A percentile compares a stretch with the other conserved stretches of the same genome.
These are phyloP conservation scores for Gloeopeniophorella convolvens DNA, from an alignment of 768 basidiomycete genomes.

Conservation along the genomic window DNA sequence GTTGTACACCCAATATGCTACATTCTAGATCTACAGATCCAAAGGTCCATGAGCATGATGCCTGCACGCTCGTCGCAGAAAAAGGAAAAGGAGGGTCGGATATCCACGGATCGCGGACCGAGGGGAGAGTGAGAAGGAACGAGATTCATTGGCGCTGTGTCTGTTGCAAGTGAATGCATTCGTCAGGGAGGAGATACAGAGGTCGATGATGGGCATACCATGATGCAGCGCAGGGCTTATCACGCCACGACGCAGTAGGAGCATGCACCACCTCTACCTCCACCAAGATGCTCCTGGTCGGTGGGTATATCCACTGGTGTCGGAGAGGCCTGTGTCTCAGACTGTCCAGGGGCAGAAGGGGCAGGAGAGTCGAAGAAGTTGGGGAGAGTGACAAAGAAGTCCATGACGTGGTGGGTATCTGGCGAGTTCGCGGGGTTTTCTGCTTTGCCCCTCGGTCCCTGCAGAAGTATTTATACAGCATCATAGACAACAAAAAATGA, in stretches of 20 bases:
- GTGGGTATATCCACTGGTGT: neutral
- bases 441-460: neutral
- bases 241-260: constrained; percentile 10
- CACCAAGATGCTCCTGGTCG: neutral
- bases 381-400: neutral
- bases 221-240: neutral
- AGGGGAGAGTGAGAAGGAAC: too few relatives aligned
- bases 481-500: neutral
- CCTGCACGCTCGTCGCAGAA: too few relatives aligned
- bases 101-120: too few relatives aligned
- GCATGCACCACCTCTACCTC: too few relatives aligned
- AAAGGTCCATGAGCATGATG: too few relatives aligned
- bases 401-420: neutral
- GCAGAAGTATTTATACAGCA: neutral
- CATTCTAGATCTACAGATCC: too few relatives aligned
- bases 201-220: too few relatives aligned
- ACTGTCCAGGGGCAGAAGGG: neutral
- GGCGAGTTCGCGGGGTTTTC: neutral
- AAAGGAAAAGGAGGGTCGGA: too few relatives aligned
- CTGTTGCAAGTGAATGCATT: too few relatives aligned
- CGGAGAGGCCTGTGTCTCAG: neutral
- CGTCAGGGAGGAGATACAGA: too few relatives aligned
- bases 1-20: too few relatives aligned
- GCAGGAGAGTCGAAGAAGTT: neutral
- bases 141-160: too few relatives aligned